These are phyloP conservation scores for Lanmaoa rubissima DNA, from an alignment of 768 basidiomycete species.

Conservation along the genomic window DNA sequence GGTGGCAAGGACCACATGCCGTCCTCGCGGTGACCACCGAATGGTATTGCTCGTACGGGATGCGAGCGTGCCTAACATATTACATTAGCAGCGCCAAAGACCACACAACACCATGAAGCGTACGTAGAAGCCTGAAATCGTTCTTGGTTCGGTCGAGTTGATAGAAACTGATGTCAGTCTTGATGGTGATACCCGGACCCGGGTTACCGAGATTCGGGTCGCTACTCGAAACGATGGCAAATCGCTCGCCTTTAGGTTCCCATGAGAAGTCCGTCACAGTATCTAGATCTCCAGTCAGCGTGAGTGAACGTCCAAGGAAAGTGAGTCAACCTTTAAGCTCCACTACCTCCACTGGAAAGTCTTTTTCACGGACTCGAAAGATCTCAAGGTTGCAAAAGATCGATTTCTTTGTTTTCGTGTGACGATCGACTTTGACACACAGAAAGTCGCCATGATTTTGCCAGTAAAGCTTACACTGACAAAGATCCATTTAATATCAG, in stretches of 20 bases:
- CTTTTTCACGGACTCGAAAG: constrained; percentile 95
- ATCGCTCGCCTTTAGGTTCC: constrained; percentile 98
- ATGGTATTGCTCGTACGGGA: constrained; percentile 89
- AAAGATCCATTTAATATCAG: constrained; percentile 4
- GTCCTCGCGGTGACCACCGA: constrained; percentile 94
- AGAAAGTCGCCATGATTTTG: constrained; percentile 98
- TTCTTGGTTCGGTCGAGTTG: constrained; percentile 90
- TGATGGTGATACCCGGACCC: constrained; percentile 89
- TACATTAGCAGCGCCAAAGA: constrained; percentile 5
- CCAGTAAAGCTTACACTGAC: constrained; percentile 95
- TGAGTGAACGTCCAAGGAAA: neutral
- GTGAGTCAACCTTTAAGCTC: constrained; percentile 81
- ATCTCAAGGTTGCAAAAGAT: constrained; percentile 98
- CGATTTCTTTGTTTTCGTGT: constrained; percentile 98
- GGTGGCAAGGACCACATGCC: constrained; percentile 93
- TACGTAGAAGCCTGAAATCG: constrained; percentile 89
- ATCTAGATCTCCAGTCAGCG: constrained; percentile 47
- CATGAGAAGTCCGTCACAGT: constrained; percentile 95
- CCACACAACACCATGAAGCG: constrained; percentile 24
- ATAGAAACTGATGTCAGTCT: constrained; percentile 96
- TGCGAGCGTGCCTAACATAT: constrained; percentile 62
- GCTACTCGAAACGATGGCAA: constrained; percentile 90
- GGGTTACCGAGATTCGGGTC: constrained; percentile 93
- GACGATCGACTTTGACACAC: constrained; percentile 98
- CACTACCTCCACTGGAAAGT: constrained; percentile 95